Conservation (phyloP, 495 filamentous ascomycete species). For the Talaromyces borbonicus region DNA sequence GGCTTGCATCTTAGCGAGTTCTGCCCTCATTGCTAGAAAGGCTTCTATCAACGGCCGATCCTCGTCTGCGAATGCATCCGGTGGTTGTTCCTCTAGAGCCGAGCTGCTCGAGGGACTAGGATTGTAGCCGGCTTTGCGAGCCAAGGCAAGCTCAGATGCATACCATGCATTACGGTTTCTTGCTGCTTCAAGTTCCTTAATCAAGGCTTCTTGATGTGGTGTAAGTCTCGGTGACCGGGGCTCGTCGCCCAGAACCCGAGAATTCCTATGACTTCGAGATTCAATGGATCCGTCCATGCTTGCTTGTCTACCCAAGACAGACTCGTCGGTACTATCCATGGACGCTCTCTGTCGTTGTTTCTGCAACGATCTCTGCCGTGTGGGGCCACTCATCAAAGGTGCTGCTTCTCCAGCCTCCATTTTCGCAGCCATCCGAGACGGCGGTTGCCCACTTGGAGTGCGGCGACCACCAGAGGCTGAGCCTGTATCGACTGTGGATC, state of each 20-base stretch:
- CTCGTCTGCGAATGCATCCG: slow-evolving; percentile 76
- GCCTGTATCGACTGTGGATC: slow-evolving; percentile 19
- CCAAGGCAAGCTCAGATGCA: slow-evolving; percentile 85
- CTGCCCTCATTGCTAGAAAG: slow-evolving; percentile 77
- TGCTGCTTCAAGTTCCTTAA: slow-evolving; percentile 73
- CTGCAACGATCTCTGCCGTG: slow-evolving; percentile 35
- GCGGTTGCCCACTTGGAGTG: slow-evolving; percentile 46
- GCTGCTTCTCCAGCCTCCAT: slow-evolving; percentile 42
- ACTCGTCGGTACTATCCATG: slow-evolving; percentile 38
- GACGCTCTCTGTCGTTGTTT: slow-evolving; percentile 33
- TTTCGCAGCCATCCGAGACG: slow-evolving; percentile 30
- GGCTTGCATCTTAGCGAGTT: slow-evolving; percentile 73
- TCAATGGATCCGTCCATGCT: slow-evolving; percentile 38
- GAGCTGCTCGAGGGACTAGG: slow-evolving; percentile 63
- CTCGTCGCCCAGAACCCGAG: slow-evolving; percentile 29
- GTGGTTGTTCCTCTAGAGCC: slow-evolving; percentile 61
- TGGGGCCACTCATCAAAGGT: slow-evolving; percentile 31
- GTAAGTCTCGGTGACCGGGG: slow-evolving; percentile 36
- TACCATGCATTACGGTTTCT: slow-evolving; percentile 93
- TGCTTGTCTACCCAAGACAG: slow-evolving; percentile 29
- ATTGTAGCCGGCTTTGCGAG: slow-evolving; percentile 76
- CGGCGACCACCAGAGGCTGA: slow-evolving; percentile 46
- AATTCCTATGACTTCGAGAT: slow-evolving; percentile 30
- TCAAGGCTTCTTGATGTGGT: slow-evolving; percentile 43
- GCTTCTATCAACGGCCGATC: slow-evolving; percentile 90